phyloP scores from a whole-genome alignment of 257 asterid species.

The Jasminum sambac region DNA sequence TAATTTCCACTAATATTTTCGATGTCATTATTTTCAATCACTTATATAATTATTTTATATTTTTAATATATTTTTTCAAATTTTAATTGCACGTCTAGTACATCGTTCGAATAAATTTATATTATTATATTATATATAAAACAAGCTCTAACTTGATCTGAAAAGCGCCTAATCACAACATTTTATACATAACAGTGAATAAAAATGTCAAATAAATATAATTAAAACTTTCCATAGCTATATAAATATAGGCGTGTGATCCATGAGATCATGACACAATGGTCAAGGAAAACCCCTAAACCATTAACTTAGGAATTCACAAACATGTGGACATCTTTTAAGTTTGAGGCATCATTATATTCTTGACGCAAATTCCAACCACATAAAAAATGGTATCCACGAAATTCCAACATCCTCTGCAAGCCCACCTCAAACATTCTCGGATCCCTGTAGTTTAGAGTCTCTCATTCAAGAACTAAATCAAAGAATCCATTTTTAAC shows the following conservation, averaged over 20 bases:
- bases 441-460: slow-evolving; percentile 23
- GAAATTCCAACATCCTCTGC: neutral
- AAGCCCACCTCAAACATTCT: slow-evolving; percentile 20
- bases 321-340: slow-evolving; percentile 35
- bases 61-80: no score
- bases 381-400: slow-evolving; percentile 9
- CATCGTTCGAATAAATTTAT: no score
- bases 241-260: neutral
- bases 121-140: no score
- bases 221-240: no score
- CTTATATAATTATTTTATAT: no score
- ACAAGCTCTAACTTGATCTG: no score
- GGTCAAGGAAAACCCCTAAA: slow-evolving; percentile 8
- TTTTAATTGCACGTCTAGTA: no score
- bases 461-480: neutral
- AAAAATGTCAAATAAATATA: no score
- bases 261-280: neutral
- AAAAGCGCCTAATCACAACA: no score
- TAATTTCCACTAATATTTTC: no score
- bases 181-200: no score
- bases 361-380: slow-evolving; percentile 14
- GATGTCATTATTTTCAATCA: no score
- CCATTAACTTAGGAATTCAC: slow-evolving; percentile 22
- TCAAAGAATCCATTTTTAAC: neutral
- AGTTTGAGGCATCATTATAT: slow-evolving; percentile 25